These are phyloP conservation scores for Blepharisma undulans DNA, from an alignment of 169 alveolate species.

Conservation along the genomic window DNA sequence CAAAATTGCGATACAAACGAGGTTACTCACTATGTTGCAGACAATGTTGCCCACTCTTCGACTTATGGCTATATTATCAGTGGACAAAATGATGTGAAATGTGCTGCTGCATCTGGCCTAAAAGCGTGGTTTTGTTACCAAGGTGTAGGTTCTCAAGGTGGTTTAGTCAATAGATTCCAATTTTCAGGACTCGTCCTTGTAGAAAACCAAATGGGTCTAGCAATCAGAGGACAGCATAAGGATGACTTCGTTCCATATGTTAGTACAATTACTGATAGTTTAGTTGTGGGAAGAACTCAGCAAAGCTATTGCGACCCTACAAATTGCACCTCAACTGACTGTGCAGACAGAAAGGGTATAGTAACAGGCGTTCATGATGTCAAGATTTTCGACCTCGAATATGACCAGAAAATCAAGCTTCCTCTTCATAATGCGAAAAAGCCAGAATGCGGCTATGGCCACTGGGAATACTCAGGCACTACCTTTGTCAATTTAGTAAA, in stretches of 20 bases:
- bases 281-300: constrained; percentile 3
- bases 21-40: neutral
- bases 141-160: neutral
- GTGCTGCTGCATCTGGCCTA: neutral
- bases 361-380: neutral
- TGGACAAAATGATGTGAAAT: neutral
- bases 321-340: neutral
- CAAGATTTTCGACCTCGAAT: neutral
- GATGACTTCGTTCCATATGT: neutral
- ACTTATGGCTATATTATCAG: neutral
- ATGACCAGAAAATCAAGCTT: neutral
- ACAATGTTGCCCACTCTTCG: neutral
- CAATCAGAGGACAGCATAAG: neutral
- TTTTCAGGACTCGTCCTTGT: neutral
- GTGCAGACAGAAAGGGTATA: neutral
- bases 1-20: neutral
- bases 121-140: neutral
- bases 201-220: neutral
- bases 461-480: neutral
- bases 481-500: neutral
- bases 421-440: neutral
- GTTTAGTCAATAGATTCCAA: neutral
- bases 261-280: neutral
- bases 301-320: neutral
- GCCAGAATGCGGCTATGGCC: neutral